Conservation (phyloP, 2,329 filamentous ascomycete species). For the Talaromyces sp. region DNA sequence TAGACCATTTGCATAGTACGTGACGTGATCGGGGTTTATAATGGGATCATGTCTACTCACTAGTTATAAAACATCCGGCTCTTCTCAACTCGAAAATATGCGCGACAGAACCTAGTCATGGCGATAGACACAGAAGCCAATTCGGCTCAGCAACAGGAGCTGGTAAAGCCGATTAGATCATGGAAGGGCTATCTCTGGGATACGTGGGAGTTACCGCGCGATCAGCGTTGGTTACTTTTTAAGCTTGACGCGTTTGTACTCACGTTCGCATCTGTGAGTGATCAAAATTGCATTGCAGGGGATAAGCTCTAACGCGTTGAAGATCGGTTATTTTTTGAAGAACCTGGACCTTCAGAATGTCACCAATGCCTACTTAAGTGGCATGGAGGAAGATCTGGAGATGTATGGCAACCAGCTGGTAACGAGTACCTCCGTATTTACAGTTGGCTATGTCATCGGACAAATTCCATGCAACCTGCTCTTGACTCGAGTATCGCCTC, state of each 20-base stretch:
- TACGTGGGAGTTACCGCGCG: conserved; percentile 23
- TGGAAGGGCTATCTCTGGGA: conserved; percentile 29
- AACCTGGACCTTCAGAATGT: conserved; percentile 47
- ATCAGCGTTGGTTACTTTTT: conserved; percentile 32
- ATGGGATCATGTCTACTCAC: neutral
- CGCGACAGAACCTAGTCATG: neutral
- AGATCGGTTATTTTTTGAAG: conserved; percentile 33
- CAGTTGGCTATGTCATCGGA: conserved; percentile 52
- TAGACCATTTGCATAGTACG: neutral
- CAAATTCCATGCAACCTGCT: conserved; percentile 49
- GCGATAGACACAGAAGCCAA: conserved; percentile 2
- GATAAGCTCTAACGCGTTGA: neutral
- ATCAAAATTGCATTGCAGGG: neutral
- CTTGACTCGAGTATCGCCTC: conserved; percentile 48
- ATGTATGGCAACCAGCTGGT: conserved; percentile 42
- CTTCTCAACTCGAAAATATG: neutral
- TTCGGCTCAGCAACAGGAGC: neutral
- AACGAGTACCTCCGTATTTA: conserved; percentile 45
- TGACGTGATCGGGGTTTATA: neutral
- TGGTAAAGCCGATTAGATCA: conserved; percentile 10
- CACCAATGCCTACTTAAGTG: conserved; percentile 45
- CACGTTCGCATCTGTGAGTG: conserved; percentile 25
- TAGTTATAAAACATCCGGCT: neutral
- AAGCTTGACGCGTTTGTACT: conserved; percentile 34
- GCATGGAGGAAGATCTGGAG: conserved; percentile 41